Conservation (phyloP, 1,284 basidiomycete genomes). For the Chalciporus sp. region DNA sequence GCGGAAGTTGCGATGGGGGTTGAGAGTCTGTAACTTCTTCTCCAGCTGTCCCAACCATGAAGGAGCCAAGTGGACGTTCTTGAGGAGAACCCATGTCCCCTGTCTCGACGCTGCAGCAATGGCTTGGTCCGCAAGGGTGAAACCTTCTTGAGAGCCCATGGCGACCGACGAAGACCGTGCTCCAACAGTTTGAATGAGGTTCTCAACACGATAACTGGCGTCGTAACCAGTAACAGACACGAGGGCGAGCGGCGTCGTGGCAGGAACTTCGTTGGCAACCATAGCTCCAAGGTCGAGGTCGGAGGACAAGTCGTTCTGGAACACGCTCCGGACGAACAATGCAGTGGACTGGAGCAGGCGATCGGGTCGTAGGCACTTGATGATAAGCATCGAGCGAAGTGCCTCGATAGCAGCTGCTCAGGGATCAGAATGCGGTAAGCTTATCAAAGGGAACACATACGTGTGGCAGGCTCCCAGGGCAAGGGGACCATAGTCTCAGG, state of each 20-base stretch:
- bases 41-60: constrained; percentile 94
- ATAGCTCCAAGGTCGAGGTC: constrained; percentile 76
- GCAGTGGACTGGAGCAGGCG: constrained; percentile 82
- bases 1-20: constrained; percentile 87
- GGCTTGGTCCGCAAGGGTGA: constrained; percentile 90
- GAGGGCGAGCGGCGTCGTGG: constrained; percentile 84
- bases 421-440: constrained; percentile 15
- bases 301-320: constrained; percentile 80
- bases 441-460: constrained; percentile 47
- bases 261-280: constrained; percentile 77
- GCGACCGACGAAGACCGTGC: constrained; percentile 85
- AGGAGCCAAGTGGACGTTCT: constrained; percentile 95
- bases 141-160: constrained; percentile 99
- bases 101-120: constrained; percentile 89
- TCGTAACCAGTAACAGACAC: constrained; percentile 96
- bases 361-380: constrained; percentile 92
- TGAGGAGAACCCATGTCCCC: constrained; percentile 92
- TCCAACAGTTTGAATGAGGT: constrained; percentile 77
- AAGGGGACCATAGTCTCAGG: constrained; percentile 79
- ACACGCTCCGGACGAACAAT: constrained; percentile 73
- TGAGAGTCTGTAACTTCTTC: constrained; percentile 93
- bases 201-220: constrained; percentile 93
- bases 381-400: constrained; percentile 74
- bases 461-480: constrained; percentile 75
- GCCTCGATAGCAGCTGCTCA: constrained; percentile 68